phyloP scores from a whole-genome alignment of 2,329 filamentous ascomycete species.

The Aspergillus pseudotamarii region DNA sequence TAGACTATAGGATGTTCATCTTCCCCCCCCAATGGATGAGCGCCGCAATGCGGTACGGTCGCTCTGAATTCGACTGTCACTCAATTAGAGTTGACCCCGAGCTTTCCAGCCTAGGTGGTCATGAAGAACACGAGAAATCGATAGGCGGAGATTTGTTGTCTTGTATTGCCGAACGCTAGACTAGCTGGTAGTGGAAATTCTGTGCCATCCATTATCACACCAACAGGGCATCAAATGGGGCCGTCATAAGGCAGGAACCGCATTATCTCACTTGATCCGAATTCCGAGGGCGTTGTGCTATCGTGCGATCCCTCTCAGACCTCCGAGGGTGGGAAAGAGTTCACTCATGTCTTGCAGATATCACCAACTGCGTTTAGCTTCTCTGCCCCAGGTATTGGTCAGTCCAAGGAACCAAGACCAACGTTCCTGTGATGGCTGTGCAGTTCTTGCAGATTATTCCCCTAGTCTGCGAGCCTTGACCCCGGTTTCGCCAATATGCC shows the following conservation, averaged over 20 bases:
- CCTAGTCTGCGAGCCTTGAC: slow-evolving; percentile 14
- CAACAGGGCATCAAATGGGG: slow-evolving; percentile 8
- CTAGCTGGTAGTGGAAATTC: slow-evolving; percentile 12
- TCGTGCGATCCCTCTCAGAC: not conserved
- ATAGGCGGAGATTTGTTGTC: slow-evolving; percentile 22
- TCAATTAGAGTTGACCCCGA: slow-evolving; percentile 6
- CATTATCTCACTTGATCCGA: not conserved
- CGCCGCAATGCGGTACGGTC: slow-evolving; percentile 19
- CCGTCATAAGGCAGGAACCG: slow-evolving; percentile 7
- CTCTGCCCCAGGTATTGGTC: slow-evolving; percentile 22
- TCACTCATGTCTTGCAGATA: slow-evolving; percentile 18
- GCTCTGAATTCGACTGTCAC: slow-evolving; percentile 7
- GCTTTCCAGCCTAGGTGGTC: slow-evolving; percentile 8
- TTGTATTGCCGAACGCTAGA: slow-evolving; percentile 16
- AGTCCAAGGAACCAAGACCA: slow-evolving; percentile 11
- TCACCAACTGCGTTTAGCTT: slow-evolving; percentile 34
- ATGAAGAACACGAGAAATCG: slow-evolving; percentile 14
- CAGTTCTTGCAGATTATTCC: slow-evolving; percentile 25
- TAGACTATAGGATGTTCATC: slow-evolving; percentile 6
- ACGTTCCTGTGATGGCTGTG: slow-evolving; percentile 24
- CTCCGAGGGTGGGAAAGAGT: not conserved
- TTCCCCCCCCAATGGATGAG: slow-evolving; percentile 2
- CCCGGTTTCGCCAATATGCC: slow-evolving; percentile 11
- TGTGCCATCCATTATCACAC: slow-evolving; percentile 16
- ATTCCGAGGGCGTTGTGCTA: not conserved